Conservation (phyloP, 164 flowering plant species). For the Euptelea pleiosperma region DNA sequence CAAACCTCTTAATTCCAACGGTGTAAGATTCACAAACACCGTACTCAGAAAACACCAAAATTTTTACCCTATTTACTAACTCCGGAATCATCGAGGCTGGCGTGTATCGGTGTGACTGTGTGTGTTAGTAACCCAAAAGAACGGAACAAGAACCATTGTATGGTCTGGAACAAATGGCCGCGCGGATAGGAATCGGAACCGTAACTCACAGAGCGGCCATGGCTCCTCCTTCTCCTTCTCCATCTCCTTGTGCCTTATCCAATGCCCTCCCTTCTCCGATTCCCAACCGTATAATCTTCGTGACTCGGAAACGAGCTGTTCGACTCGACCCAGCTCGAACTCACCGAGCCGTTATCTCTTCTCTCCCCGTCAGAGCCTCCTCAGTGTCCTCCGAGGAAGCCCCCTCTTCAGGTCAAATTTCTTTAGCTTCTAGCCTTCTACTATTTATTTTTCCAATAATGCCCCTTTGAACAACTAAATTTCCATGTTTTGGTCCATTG, state of each 20-base stretch:
- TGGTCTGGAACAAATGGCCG: conserved; percentile 49
- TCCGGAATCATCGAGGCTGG: no score
- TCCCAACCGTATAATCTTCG: conserved; percentile 19
- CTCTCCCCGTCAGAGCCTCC: conserved; percentile 28
- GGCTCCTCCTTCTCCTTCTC: conserved; percentile 19
- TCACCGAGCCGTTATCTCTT: conserved; percentile 13
- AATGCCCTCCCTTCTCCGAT: conserved; percentile 17
- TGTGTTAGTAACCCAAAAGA: no score
- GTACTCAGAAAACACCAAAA: no score
- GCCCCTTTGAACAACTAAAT: neutral
- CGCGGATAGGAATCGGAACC: conserved; percentile 26
- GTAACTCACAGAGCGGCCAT: conserved; percentile 22
- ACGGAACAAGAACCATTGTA: conserved; percentile 25
- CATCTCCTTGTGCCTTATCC: no score
- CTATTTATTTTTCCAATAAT: neutral
- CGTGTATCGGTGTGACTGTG: no score
- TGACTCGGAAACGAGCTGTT: conserved; percentile 7
- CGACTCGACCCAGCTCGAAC: conserved; percentile 14
- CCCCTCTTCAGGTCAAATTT: conserved; percentile 26
- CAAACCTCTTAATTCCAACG: no score
- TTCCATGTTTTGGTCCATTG: neutral
- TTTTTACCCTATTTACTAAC: no score
- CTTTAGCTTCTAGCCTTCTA: neutral
- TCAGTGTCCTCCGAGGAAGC: conserved; percentile 25
- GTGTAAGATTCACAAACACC: no score